Evolutionary conservation across 495 filamentous ascomycete genomes (phyloP), one percentile per base, ranked within the genome.

Genomic region (Penicillium argentinense): DNA sequence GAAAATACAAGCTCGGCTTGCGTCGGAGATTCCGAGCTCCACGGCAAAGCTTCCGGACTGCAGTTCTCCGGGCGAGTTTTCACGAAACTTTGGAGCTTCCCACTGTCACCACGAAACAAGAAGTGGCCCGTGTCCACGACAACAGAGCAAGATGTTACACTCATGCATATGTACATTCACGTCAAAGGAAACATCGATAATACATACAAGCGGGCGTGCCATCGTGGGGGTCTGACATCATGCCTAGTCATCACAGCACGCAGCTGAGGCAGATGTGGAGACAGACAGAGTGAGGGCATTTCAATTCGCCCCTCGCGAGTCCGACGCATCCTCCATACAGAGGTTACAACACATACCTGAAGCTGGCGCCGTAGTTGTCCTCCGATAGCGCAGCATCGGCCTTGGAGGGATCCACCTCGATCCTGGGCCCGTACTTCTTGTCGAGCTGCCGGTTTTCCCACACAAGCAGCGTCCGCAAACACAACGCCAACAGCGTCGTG

Each of bases 391-490:
- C 39, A 16, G 47, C 47, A 19, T 60, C 54, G 12, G 51, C 45
- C 37, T 56, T 57, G 2, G 42, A 39, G 2, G 43, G 25, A n/a
- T 51, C 59, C 0, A 38, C 45, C 30, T 67, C 60, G 3, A 57
- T 49, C 38, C 49, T 50, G 3, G 61, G 56, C 0, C 74, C 73
- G 51, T 79, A 73, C 47, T 73, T 64, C 53, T 69, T 57, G 37
- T 86, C 83, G 16, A 82, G 72, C 37, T 71, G 70, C 44, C 51
- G 64, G 48, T 91, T 91, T 71, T 83, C 80, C 75, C 79, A 82
- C 8, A 60, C 66, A 19, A 89, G 67, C 19, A 84, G 68, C 22
- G 56, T 54, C 34, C 87, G 76, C 52, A 89, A 62, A 12, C 57
- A 46, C 14, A 78, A 36, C 0, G 83, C 79, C 14, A 88, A 65